A percentile compares a stretch with the other conserved stretches of the same genome.
Evolutionary conservation across 345 rosid genomes (phyloP).

Genomic region (Bruguiera gymnorhiza): DNA sequence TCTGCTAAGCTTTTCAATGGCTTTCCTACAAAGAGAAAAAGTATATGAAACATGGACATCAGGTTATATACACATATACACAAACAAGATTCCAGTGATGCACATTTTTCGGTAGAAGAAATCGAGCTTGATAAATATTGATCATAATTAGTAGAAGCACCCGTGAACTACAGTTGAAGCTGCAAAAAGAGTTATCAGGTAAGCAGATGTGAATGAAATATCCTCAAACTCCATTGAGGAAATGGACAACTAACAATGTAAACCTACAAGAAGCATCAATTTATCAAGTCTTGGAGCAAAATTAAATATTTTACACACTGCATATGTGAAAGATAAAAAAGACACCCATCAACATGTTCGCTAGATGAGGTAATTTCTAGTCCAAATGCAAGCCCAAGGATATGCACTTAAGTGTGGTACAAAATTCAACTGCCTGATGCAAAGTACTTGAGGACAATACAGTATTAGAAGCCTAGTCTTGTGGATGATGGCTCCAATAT

Average conservation of each 20-base stretch:
- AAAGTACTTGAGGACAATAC: neutral
- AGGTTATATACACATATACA: neutral
- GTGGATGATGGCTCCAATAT: too few relatives aligned
- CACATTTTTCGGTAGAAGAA: too few relatives aligned
- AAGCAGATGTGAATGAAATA: too few relatives aligned
- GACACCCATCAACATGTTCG: neutral
- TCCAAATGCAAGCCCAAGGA: too few relatives aligned
- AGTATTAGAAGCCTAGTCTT: neutral
- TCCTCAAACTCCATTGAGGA: neutral
- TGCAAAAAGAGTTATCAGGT: too few relatives aligned
- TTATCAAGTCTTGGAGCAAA: neutral
- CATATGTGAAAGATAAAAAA: neutral
- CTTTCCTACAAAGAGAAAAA: conserved; percentile 49
- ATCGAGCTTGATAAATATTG: too few relatives aligned
- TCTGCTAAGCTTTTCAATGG: conserved; percentile 75
- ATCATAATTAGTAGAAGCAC: too few relatives aligned
- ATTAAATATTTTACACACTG: neutral
- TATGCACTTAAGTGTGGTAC: too few relatives aligned
- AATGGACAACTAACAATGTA: neutral
- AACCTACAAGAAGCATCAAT: neutral
- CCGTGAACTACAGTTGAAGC: too few relatives aligned
- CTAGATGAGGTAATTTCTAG: too few relatives aligned
- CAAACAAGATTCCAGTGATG: neutral
- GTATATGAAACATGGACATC: neutral
- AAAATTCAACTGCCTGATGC: too few relatives aligned